These are phyloP conservation scores for Macadamia tetraphylla DNA, from an alignment of 164 flowering plant species.

Conservation along the genomic window DNA sequence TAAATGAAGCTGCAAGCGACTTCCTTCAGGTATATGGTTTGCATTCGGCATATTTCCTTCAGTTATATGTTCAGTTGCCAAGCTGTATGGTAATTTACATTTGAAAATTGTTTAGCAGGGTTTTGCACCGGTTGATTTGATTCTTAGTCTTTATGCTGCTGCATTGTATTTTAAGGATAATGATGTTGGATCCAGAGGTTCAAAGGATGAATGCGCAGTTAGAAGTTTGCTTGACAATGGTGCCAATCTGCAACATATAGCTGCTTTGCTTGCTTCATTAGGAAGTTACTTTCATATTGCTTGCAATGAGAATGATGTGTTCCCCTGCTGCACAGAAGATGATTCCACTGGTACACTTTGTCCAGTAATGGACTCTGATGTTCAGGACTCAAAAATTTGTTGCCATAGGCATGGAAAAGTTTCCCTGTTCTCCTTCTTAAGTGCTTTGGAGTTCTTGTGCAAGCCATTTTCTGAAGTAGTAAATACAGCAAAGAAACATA, in stretches of 20 bases:
- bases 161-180: slow-evolving; percentile 33
- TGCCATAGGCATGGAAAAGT: slow-evolving; percentile 18
- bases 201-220: slow-evolving; percentile 13
- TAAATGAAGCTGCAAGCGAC: slow-evolving; percentile 27
- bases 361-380: slow-evolving; percentile 8
- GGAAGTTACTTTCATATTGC: slow-evolving; percentile 23
- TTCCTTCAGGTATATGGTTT: slow-evolving; percentile 39
- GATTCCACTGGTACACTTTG: slow-evolving; percentile 5
- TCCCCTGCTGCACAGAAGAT: slow-evolving; percentile 1
- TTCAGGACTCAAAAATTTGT: slow-evolving; percentile 14
- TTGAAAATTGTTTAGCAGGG: slow-evolving; percentile 27
- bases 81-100: neutral
- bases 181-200: slow-evolving; percentile 9
- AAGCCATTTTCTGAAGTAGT: slow-evolving; percentile 59
- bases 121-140: slow-evolving; percentile 26
- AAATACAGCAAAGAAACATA: slow-evolving; percentile 31
- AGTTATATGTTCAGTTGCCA: neutral
- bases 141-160: slow-evolving; percentile 51
- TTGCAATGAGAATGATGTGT: slow-evolving; percentile 7
- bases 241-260: slow-evolving; percentile 26
- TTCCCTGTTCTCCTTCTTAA: slow-evolving; percentile 32
- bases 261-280: slow-evolving; percentile 22
- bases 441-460: slow-evolving; percentile 64
- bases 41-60: neutral
- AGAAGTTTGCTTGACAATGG: slow-evolving; percentile 22